Evolutionary conservation across 2,329 filamentous ascomycete genomes (phyloP).

Genomic region (Epichloe gansuensis): DNA sequence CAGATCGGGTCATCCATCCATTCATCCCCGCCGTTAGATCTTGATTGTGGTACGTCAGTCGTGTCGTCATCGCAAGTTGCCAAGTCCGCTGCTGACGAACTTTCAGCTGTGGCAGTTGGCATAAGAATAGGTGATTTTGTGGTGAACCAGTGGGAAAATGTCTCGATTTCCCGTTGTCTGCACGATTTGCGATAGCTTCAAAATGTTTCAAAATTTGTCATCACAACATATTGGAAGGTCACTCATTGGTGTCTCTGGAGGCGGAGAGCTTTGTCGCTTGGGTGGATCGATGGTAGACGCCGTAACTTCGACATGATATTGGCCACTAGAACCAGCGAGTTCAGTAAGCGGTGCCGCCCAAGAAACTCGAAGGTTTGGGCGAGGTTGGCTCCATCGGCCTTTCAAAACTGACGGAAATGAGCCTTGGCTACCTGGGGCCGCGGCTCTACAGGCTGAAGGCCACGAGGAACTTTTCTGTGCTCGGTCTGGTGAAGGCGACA

Average conservation of each 20-base stretch:
- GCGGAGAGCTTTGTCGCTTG: slow-evolving; percentile 29
- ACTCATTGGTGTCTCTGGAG: slow-evolving; percentile 24
- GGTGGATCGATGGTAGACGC: neutral
- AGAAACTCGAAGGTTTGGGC: neutral
- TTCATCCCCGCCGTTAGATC: neutral
- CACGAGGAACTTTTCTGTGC: slow-evolving; percentile 1
- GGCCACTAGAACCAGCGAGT: neutral
- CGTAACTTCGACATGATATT: neutral
- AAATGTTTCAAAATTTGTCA: slow-evolving; percentile 37
- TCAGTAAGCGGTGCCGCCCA: slow-evolving; percentile 4
- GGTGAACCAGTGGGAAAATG: slow-evolving; percentile 33
- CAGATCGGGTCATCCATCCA: slow-evolving; percentile 1
- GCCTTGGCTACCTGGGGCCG: neutral
- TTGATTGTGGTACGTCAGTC: neutral
- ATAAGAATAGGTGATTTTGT: slow-evolving; percentile 12
- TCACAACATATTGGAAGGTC: slow-evolving; percentile 21
- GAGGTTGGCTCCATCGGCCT: slow-evolving; percentile 12
- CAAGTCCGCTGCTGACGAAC: slow-evolving; percentile 14
- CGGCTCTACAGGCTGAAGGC: neutral
- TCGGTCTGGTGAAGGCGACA: slow-evolving; percentile 35
- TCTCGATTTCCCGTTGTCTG: slow-evolving; percentile 16
- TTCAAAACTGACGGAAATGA: slow-evolving; percentile 21
- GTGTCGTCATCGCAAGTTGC: neutral
- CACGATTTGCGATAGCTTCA: slow-evolving; percentile 27
- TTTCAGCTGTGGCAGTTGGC: slow-evolving; percentile 15